Percentiles rank a stretch among this genome's conserved stretches.
Conservation (phyloP, 2,329 filamentous ascomycete species). For the Fusarium foetens region DNA sequence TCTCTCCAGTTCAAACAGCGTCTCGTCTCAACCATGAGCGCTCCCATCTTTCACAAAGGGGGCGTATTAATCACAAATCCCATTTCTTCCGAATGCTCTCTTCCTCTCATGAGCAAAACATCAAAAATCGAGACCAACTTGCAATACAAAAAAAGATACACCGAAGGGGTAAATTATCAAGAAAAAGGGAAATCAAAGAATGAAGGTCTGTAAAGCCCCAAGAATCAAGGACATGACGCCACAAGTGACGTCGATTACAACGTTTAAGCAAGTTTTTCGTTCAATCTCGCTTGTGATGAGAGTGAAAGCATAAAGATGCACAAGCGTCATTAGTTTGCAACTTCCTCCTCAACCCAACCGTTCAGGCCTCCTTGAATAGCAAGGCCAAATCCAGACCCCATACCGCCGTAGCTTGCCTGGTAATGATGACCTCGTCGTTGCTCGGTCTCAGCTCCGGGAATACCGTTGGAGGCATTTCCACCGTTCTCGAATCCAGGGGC, state of each 20-base stretch:
- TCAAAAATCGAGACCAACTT: constrained; percentile 36
- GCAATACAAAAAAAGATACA: constrained; percentile 45
- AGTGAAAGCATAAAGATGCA: constrained; percentile 42
- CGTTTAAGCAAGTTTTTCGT: constrained; percentile 53
- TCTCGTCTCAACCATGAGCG: constrained; percentile 39
- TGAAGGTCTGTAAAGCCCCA: constrained; percentile 42
- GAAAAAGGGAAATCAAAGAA: constrained; percentile 45
- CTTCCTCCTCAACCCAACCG: constrained; percentile 75
- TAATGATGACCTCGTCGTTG: constrained; percentile 72
- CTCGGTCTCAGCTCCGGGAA: constrained; percentile 60
- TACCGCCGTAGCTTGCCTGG: constrained; percentile 70
- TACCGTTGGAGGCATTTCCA: constrained; percentile 61
- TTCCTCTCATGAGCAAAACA: constrained; percentile 28
- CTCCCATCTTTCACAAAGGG: constrained; percentile 24
- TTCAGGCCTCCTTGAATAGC: constrained; percentile 72
- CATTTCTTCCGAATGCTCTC: constrained; percentile 20
- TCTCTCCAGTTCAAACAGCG: constrained; percentile 21
- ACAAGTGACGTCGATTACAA: constrained; percentile 54
- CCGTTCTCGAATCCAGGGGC: constrained; percentile 72
- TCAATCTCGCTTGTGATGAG: constrained; percentile 37
- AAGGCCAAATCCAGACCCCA: constrained; percentile 68
- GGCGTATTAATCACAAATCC: constrained; percentile 38
- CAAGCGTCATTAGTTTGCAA: constrained; percentile 61
- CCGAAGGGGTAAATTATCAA: constrained; percentile 49
- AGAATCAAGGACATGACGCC: constrained; percentile 42